Conservation (phyloP, 768 basidiomycete genomes). For the Suillus alpinus region DNA sequence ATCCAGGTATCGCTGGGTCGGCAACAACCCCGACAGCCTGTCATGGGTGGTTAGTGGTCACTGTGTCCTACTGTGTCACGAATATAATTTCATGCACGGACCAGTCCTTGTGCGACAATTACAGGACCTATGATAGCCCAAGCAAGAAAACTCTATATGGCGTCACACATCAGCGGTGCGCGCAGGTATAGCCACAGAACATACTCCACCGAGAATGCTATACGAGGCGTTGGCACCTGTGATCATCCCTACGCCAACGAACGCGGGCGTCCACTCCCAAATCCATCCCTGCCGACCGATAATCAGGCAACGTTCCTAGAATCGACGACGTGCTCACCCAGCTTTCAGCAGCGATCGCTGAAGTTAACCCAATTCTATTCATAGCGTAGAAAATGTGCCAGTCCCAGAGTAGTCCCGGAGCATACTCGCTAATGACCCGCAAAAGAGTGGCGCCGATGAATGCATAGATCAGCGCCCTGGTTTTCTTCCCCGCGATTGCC, state of each 20-base stretch:
- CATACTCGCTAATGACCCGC: constrained; percentile 54
- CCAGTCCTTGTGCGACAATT: constrained; percentile 46
- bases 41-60: background rate
- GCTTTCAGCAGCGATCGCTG: constrained; percentile 54
- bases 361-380: constrained; percentile 52
- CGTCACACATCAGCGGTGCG: constrained; percentile 3
- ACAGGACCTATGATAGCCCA: constrained; percentile 60
- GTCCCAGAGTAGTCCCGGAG: constrained; percentile 54
- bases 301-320: background rate
- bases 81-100: background rate
- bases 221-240: constrained; percentile 52
- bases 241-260: constrained; percentile 56
- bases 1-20: background rate
- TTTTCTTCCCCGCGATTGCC: constrained; percentile 51
- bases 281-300: constrained; percentile 2
- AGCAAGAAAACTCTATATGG: constrained; percentile 45
- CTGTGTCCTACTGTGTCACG: background rate
- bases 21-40: constrained; percentile 1
- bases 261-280: constrained; percentile 42
- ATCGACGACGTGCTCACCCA: constrained; percentile 38
- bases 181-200: constrained; percentile 15
- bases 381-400: constrained; percentile 66
- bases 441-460: constrained; percentile 46
- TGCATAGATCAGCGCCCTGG: constrained; percentile 43
- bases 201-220: constrained; percentile 43